Base-by-base conservation (phyloP, 2,329 filamentous ascomycete species). In the Celoporthe dispersa region DNA sequence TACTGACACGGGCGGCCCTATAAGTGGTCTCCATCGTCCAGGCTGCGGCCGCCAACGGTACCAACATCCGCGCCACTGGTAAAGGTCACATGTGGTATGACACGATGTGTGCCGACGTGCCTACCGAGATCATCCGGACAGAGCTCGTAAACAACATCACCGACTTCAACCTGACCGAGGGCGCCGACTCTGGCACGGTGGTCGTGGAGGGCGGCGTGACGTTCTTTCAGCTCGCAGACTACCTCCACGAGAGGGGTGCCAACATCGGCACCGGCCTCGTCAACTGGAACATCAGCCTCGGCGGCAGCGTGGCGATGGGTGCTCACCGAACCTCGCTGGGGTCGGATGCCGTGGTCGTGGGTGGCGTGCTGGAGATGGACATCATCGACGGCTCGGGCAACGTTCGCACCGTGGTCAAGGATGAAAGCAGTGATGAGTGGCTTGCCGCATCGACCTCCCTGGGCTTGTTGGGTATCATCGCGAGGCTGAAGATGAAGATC, bases 141-240 rank as follows among this genome's bases (percentile, higher is more conserved):
- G 71, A 77, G 68, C 72, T 77, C 78, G 87, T 94, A 72, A 93
- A 94, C 81, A 91, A 93, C 31, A 86, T 86, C 73, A 81, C 69
- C 35, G 81, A 85, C 70, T 79, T 86, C 61, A 77, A 79, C 22
- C 79, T 86, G 22, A 74, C 77, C 60, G 73, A 73, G 6, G 79
- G 77, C 22, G 78, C 78, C 12, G 75, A 78, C 8, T 78, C 78
- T 1, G 83, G 84, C 25, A 80, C 81, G 7, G 84, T 86, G 11
- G 80, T 83, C 70, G 81, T 86, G 57, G 84, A 86, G 73, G 84
- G 81, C 2, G 84, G 84, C n/a, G 83, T 85, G 12, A 86, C 84
- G 0, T 86, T 86, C 71, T 80, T 85, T 70, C 82, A 85, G 78
- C 80, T 86, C 3, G 84, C 84, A 1, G 83, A 84, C 68, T 85